Base-by-base conservation (phyloP, 2,329 filamentous ascomycete genomes). In the Parastagonospora nodorum region DNA sequence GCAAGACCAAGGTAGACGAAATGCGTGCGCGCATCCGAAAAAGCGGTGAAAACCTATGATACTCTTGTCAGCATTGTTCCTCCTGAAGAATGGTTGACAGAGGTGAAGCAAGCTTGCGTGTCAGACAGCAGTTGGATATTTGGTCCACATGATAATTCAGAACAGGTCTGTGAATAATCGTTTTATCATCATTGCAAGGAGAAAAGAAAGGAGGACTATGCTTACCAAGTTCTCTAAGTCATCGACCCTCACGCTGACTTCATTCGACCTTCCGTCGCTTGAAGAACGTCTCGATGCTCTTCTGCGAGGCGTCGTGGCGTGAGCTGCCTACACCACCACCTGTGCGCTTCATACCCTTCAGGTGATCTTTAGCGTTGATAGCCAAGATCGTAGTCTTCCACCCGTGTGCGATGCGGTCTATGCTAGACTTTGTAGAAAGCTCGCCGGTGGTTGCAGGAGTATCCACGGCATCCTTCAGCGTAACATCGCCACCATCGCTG, bases 71-170 rank as follows among this genome's bases (percentile, higher is more conserved):
- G 40, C 40, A 8, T 19, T 42, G 14, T 24, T n/a, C 11, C 29
- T 3, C 11, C 11, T 32, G 9, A 11, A 11, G 29, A 24, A 5
- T 24, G 39, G 27, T 33, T 14, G 27, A 30, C 5, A 33, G 14
- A 8, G 6, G 14, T 38, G 14, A 43, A 55, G 57, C 53, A 53
- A 42, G 51, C 72, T 27, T 12, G 19, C 19, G 2, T 27, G 19
- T 89, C 87, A 90, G 87, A 90, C 85, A 90, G 88, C 87, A 88
- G 87, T 90, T 90, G 88, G 85, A 73, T 84, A 86, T 84, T 77
- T 45, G 79, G 82, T 89, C 87, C 81, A 88, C 87, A 90, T 80
- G 67, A 66, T 32, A 71, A 75, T 88, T 90, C 86, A 82, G 88
- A 88, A 88, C 88, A 91, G 88, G 88, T 91, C 88, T 90, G 87